Conservation (phyloP, 2,329 filamentous ascomycete species). For the Penicillium sp. region DNA sequence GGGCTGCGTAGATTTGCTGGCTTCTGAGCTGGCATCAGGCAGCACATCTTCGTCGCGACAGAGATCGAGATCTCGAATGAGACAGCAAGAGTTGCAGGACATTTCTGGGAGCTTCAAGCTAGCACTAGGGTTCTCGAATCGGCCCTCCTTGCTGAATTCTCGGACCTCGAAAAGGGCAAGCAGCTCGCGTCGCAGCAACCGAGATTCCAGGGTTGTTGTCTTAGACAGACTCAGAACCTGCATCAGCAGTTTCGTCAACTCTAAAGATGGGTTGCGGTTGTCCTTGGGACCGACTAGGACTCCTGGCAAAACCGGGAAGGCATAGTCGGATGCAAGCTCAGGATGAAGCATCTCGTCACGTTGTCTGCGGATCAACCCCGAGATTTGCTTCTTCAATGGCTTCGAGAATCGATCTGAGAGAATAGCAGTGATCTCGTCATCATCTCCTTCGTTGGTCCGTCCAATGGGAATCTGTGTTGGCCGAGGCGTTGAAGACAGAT, state of each 20-base stretch:
- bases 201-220: slow-evolving; percentile 82
- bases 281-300: slow-evolving; percentile 45
- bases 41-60: slow-evolving; percentile 85
- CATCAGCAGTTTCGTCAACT: slow-evolving; percentile 89
- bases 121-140: slow-evolving; percentile 80
- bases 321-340: slow-evolving; percentile 81
- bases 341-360: slow-evolving; percentile 86
- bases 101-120: slow-evolving; percentile 70
- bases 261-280: slow-evolving; percentile 71
- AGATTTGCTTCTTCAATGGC: slow-evolving; percentile 84
- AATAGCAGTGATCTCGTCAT: slow-evolving; percentile 61
- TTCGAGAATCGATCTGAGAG: slow-evolving; percentile 82
- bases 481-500: slow-evolving; percentile 58
- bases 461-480: slow-evolving; percentile 61
- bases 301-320: slow-evolving; percentile 71
- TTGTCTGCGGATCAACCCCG: slow-evolving; percentile 75
- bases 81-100: slow-evolving; percentile 86
- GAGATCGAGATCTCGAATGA: slow-evolving; percentile 83
- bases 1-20: slow-evolving; percentile 39
- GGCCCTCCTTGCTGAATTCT: slow-evolving; percentile 86
- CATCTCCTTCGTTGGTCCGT: slow-evolving; percentile 57
- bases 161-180: slow-evolving; percentile 88
- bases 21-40: slow-evolving; percentile 45
- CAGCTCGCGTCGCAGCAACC: slow-evolving; percentile 83
- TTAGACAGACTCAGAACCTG: slow-evolving; percentile 89